Evolutionary conservation across 2,329 filamentous ascomycete species (phyloP), one percentile per base, ranked within the genome.

Genomic region (Metarhizium brunneum): DNA sequence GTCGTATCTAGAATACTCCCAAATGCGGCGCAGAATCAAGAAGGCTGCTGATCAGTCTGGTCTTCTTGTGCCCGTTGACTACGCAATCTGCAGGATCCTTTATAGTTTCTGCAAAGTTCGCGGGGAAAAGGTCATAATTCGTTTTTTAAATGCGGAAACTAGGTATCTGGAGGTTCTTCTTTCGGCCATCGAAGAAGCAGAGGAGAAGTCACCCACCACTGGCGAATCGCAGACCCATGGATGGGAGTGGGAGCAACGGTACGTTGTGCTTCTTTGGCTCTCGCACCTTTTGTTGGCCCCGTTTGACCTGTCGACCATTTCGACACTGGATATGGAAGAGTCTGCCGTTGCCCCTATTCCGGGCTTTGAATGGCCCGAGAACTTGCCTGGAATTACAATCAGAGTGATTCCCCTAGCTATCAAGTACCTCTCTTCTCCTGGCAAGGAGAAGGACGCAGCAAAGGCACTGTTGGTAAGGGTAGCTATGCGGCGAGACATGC

Each of bases 41-140:
- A 65, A 62, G 30, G 53, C 64, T 50, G 60, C 65, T 53, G 65
- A 65, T 42, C 62, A 62, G 62, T 66, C 65, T 7, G 61, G 75
- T 54, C 68, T 81, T 10, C 64, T 83, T 14, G 71, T 76, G 25
- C 79, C 85, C 1, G 71, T 90, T 0, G 80, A 86, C 29, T 78
- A 81, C 58, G 91, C 90, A 4, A 84, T 95, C 55, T 90, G 87
- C 68, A 83, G 81, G 59, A 76, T 97, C 2, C 71, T 99, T 40
- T 97, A 97, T 68, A 87, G 86, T 0, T 87, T 99, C 58, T 96
- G 91, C 78, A 99, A 99, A 72, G 87, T 97, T 52, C 83, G 94
- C 54, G 92, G 94, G 29, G 86, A 94, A 67, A 97, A 97, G 70
- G 87, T 99, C 53, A 86, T 99, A 62, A 85, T 91, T 53, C 84